These are phyloP conservation scores for Suillus subluteus DNA, from an alignment of 768 basidiomycete genomes.

Conservation along the genomic window DNA sequence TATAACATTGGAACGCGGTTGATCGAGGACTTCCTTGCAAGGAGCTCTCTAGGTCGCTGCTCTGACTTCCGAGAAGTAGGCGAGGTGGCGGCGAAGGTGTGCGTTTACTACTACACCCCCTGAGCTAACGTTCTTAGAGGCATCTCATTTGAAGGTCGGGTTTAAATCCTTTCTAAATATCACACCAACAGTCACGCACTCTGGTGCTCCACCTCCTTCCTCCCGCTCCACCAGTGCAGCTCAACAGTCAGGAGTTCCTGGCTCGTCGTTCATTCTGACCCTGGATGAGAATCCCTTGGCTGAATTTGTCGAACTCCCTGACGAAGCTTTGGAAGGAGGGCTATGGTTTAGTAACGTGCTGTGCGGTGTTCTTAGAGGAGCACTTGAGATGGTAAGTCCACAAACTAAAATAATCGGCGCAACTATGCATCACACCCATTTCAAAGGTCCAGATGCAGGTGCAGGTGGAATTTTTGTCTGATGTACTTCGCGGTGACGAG, in stretches of 20 bases:
- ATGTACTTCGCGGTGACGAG: slow-evolving; percentile 91
- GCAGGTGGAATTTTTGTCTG: slow-evolving; percentile 85
- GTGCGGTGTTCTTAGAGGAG: slow-evolving; percentile 91
- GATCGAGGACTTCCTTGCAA: slow-evolving; percentile 96
- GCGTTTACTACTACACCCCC: slow-evolving; percentile 20
- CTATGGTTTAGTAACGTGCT: slow-evolving; percentile 97
- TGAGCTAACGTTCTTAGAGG: slow-evolving; percentile 7
- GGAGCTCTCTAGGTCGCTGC: slow-evolving; percentile 90
- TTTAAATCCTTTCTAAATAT: slow-evolving; percentile 98
- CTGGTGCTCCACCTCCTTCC: slow-evolving; percentile 52
- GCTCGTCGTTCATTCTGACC: slow-evolving; percentile 77
- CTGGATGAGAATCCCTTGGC: slow-evolving; percentile 96
- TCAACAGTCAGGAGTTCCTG: slow-evolving; percentile 45
- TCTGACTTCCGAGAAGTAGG: slow-evolving; percentile 93
- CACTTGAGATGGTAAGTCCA: slow-evolving; percentile 88
- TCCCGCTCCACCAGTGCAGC: slow-evolving; percentile 48
- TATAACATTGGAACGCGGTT: slow-evolving; percentile 96
- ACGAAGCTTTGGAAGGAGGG: slow-evolving; percentile 89
- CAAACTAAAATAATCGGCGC: not conserved
- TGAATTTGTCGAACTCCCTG: slow-evolving; percentile 96
- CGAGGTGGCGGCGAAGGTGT: slow-evolving; percentile 92
- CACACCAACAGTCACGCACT: slow-evolving; percentile 79
- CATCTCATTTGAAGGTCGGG: slow-evolving; percentile 65
- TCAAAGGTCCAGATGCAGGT: slow-evolving; percentile 94
- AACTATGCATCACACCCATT: slow-evolving; percentile 4